These are phyloP conservation scores for Pseudocercospora musae DNA, from an alignment of 2,329 filamentous ascomycete genomes.

Conservation along the genomic window DNA sequence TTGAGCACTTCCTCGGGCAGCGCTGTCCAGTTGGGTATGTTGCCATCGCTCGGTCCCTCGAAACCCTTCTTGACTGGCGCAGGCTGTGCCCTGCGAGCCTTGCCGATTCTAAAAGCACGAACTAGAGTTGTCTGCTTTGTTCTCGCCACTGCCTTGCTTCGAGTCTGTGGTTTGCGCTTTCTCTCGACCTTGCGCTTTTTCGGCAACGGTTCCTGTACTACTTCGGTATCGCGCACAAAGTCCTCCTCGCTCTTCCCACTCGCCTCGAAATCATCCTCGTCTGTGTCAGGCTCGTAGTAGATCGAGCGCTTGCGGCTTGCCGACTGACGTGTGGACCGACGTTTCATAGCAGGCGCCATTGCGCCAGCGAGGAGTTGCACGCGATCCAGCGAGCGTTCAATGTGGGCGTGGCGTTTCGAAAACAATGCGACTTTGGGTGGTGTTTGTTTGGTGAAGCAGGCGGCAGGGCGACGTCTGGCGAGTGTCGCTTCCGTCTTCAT, in stretches of 20 bases:
- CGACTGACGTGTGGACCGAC: slow-evolving; percentile 35
- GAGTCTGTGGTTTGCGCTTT: slow-evolving; percentile 27
- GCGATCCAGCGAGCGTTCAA: too few species aligned
- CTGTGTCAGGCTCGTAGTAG: slow-evolving; percentile 37
- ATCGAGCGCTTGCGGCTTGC: slow-evolving; percentile 33
- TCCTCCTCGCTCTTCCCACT: slow-evolving; percentile 28
- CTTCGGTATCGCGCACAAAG: slow-evolving; percentile 14
- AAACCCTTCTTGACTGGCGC: slow-evolving; percentile 25
- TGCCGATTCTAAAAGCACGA: slow-evolving; percentile 22
- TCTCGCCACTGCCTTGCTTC: slow-evolving; percentile 20
- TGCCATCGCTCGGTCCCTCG: slow-evolving; percentile 33
- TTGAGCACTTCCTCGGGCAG: slow-evolving; percentile 35
- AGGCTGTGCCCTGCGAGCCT: slow-evolving; percentile 24
- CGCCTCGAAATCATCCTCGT: slow-evolving; percentile 33
- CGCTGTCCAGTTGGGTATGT: slow-evolving; percentile 34
- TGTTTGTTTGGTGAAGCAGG: not conserved
- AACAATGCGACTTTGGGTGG: not conserved
- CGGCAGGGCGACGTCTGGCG: not conserved
- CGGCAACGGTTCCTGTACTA: slow-evolving; percentile 16
- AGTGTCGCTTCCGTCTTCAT: not conserved
- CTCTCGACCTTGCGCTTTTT: slow-evolving; percentile 25
- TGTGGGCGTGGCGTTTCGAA: not conserved
- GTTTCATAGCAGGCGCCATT: slow-evolving; percentile 30
- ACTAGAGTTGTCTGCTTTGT: slow-evolving; percentile 17
- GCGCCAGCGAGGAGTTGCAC: not conserved